phyloP scores from a whole-genome alignment of 148 eudicot genomes.

The Nyssa sinensis region DNA sequence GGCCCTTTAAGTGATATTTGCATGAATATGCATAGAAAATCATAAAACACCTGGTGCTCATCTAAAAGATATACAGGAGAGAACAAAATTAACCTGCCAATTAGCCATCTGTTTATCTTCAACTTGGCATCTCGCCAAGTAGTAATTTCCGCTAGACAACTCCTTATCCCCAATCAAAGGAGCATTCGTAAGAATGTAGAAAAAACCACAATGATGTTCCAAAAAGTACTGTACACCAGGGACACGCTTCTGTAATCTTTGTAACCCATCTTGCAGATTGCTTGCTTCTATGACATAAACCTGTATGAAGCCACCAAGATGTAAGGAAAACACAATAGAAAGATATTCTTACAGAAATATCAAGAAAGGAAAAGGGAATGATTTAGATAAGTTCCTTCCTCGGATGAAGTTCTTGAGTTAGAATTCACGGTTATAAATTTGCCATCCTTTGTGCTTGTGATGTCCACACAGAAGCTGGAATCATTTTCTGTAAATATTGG shows the following conservation, averaged over 20 bases:
- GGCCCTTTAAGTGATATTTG: not conserved
- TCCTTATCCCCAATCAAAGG: conserved; percentile 34
- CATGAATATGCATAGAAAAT: not conserved
- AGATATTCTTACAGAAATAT: not conserved
- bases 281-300: conserved; percentile 67
- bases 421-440: conserved; percentile 92
- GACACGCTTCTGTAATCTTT: conserved; percentile 65
- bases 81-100: conserved; percentile 61
- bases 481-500: conserved; percentile 68
- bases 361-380: conserved; percentile 21
- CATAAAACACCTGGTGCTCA: not conserved
- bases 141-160: conserved; percentile 49
- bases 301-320: conserved; percentile 40
- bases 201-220: conserved; percentile 86
- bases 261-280: conserved; percentile 52
- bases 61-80: not conserved
- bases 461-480: conserved; percentile 84
- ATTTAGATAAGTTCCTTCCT: conserved; percentile 54
- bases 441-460: conserved; percentile 92
- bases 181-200: conserved; percentile 78
- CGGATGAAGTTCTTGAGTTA: conserved; percentile 93
- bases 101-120: conserved; percentile 48
- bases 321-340: conserved; percentile 4
- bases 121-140: conserved; percentile 58
- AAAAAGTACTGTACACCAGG: conserved; percentile 77